These are phyloP conservation scores for Simplicillium aogashimaense DNA, from an alignment of 2,329 filamentous ascomycete species.

Conservation along the genomic window DNA sequence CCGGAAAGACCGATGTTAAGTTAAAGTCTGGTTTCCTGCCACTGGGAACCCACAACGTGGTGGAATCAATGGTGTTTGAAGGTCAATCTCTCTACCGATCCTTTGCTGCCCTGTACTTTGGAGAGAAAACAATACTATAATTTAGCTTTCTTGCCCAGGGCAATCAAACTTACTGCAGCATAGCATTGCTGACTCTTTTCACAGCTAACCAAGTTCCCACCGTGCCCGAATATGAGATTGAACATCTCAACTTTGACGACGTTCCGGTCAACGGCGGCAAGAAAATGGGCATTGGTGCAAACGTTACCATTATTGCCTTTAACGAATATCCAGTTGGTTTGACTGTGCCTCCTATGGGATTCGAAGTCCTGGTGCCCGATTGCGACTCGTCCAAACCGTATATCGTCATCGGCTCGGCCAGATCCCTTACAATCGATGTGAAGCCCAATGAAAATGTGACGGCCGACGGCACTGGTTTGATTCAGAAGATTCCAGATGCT, in stretches of 20 bases:
- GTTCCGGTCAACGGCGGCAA: slow-evolving; percentile 38
- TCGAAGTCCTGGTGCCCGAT: slow-evolving; percentile 76
- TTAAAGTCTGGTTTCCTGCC: slow-evolving; percentile 72
- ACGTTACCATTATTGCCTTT: slow-evolving; percentile 60
- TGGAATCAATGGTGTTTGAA: slow-evolving; percentile 70
- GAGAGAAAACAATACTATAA: slow-evolving; percentile 40
- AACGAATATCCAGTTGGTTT: slow-evolving; percentile 75
- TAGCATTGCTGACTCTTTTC: slow-evolving; percentile 26
- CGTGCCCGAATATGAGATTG: slow-evolving; percentile 75
- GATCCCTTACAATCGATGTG: slow-evolving; percentile 57
- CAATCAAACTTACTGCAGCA: background rate
- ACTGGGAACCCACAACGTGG: slow-evolving; percentile 67
- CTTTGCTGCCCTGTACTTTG: slow-evolving; percentile 51
- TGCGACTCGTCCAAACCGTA: slow-evolving; percentile 62
- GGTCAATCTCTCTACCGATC: slow-evolving; percentile 64
- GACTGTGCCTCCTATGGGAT: slow-evolving; percentile 67
- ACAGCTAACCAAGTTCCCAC: slow-evolving; percentile 61
- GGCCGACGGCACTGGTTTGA: slow-evolving; percentile 60
- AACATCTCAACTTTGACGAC: slow-evolving; percentile 71
- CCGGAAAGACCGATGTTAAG: slow-evolving; percentile 62
- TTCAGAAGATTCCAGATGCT: slow-evolving; percentile 63
- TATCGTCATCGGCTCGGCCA: slow-evolving; percentile 70
- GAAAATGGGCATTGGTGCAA: slow-evolving; percentile 63
- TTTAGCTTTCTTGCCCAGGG: slow-evolving; percentile 7
- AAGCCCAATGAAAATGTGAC: slow-evolving; percentile 57